Base-by-base conservation (phyloP, 768 basidiomycete species). In the Leccinum sublutescens region DNA sequence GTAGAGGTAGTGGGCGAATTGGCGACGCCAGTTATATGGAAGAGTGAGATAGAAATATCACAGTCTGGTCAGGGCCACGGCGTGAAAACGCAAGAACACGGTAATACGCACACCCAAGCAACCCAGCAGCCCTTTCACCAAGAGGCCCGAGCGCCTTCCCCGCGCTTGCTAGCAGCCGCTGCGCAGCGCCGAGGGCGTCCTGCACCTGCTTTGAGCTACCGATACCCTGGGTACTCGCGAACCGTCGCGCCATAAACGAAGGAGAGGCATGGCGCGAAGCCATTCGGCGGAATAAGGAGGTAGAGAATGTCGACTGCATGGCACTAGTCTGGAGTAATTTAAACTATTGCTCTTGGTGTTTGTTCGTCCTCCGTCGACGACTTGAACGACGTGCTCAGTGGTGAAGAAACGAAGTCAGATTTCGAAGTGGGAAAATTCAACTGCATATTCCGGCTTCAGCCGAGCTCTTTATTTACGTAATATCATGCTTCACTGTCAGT, bases 161-260 rank as follows among this genome's bases (percentile, higher is more conserved):
- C 5, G 81, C 78, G 48, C 72, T 72, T 61, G 81, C 80, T 67
- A 83, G 80, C 17, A 82, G 75, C 69, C 83, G 82, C 69, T 86
- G 85, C 9, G 82, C 86, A 48, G 75, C 72, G 52, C 80, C 77
- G 60, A 89, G 75, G 45, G 82, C 78, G 55, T 91, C 86, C 74
- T 89, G 85, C 6, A 88, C 86, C 72, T 87, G 89, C 77, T 89
- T 85, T 70, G 85, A 84, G 49, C 29, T 59, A 36, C 54, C 33
- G 2, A 85, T 73, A 6, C 77, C 73, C 63, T 83, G 80, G 33
- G 70, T 74, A 23, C 80, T 81, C 21, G 77, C 70, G 68, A 82
- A 77, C 58, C 82, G 81, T 40, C 62, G 69, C n/a, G 56, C 50
- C 17, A 52, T 47, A 43, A 62, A 70, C 25, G 66, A 52, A 21